phyloP scores from a whole-genome alignment of 805 yeast species.

The Teunomyces gatunensis region DNA sequence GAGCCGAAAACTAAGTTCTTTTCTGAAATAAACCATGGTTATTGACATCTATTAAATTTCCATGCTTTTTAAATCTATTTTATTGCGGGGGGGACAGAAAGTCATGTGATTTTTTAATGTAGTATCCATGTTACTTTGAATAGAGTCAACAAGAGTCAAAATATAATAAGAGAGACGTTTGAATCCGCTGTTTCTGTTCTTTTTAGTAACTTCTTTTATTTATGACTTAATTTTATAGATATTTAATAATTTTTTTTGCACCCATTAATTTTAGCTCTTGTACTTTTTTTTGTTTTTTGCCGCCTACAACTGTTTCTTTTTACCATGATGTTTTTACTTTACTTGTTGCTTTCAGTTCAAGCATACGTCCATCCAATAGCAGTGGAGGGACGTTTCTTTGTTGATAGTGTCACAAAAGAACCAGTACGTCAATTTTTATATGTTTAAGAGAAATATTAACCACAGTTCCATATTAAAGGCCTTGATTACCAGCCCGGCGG shows the following conservation, averaged over 20 bases:
- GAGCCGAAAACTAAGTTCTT: neutral
- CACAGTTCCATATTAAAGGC: constrained; percentile 73
- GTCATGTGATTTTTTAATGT: neutral
- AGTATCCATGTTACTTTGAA: neutral
- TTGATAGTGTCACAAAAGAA: constrained; percentile 68
- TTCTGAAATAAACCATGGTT: neutral
- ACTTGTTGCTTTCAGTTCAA: constrained; percentile 1
- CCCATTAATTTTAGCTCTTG: neutral
- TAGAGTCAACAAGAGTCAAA: no score
- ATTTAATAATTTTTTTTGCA: neutral
- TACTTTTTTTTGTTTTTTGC: neutral
- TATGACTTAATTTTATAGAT: neutral
- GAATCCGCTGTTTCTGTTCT: no score
- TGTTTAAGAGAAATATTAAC: constrained; percentile 9
- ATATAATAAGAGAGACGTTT: no score
- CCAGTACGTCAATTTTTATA: constrained; percentile 46
- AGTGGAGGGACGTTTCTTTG: constrained; percentile 67
- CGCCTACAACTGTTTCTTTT: neutral
- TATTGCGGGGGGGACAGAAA: neutral
- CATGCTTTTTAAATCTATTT: neutral
- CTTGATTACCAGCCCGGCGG: constrained; percentile 98
- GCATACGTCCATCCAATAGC: constrained; percentile 60
- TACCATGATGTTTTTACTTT: neutral
- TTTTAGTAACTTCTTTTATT: neutral
- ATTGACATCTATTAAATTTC: no score